Percentiles rank a stretch among this genome's conserved stretches.
phyloP scores from a whole-genome alignment of 345 rosid species.

The Durio zibethinus region DNA sequence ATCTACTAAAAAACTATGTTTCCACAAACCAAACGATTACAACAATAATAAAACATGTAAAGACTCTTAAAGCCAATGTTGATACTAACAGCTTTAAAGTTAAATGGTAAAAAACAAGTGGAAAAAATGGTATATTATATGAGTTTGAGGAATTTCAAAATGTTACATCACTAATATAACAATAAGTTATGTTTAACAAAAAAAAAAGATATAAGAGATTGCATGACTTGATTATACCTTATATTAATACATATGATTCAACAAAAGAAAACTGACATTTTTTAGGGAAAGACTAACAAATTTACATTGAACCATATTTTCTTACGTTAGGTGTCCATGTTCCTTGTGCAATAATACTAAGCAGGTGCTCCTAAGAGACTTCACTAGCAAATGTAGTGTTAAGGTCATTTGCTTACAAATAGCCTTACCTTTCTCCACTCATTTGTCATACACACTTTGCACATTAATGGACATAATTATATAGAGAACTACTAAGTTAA shows the following conservation, averaged over 20 bases:
- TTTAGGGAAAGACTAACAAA: neutral
- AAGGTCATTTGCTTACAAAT: constrained; percentile 42
- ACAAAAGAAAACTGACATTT: neutral
- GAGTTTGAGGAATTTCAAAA: neutral
- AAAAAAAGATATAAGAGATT: neutral
- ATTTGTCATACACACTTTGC: constrained; percentile 31
- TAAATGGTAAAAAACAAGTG: neutral
- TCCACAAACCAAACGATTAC: too few species aligned
- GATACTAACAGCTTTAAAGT: neutral
- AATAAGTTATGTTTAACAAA: neutral
- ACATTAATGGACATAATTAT: neutral
- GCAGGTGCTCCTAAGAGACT: constrained; percentile 64
- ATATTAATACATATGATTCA: neutral
- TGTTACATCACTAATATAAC: neutral
- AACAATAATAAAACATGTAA: too few species aligned
- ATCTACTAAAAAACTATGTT: too few species aligned
- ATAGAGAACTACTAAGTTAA: neutral
- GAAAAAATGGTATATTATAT: neutral
- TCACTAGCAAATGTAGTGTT: constrained; percentile 48
- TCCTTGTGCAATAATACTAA: constrained; percentile 42
- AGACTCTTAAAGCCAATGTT: neutral
- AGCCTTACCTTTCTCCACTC: constrained; percentile 50
- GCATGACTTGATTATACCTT: neutral
- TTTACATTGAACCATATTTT: constrained; percentile 64
- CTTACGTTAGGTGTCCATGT: constrained; percentile 38